Percentiles rank a stretch among this genome's conserved stretches.
phyloP scores from a whole-genome alignment of 2,329 filamentous ascomycete genomes.

The Sarocladiaceae sp. region DNA sequence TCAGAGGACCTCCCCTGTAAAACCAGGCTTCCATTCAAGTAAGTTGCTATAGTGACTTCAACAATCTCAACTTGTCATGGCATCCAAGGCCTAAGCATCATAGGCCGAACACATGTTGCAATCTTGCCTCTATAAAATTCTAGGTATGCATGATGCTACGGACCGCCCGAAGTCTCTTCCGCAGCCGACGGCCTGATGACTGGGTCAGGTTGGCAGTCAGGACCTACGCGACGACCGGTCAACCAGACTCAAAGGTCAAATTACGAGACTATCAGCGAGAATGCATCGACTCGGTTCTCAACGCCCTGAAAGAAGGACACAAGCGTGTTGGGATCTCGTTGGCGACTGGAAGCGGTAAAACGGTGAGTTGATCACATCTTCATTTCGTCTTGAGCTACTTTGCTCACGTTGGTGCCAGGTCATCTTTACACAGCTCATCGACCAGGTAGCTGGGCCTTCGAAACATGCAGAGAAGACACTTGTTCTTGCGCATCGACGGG shows the following conservation, averaged over 20 bases:
- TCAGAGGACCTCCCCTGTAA: neutral
- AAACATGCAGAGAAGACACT: conserved; percentile 63
- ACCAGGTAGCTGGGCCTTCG: conserved; percentile 54
- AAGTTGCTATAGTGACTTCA: too few species aligned
- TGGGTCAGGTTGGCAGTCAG: conserved; percentile 10
- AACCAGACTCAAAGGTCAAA: conserved; percentile 33
- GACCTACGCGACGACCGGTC: conserved; percentile 17
- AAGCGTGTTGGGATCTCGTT: conserved; percentile 78
- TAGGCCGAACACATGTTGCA: too few species aligned
- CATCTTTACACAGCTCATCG: conserved; percentile 93
- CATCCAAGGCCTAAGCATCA: too few species aligned
- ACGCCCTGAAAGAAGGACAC: conserved; percentile 62
- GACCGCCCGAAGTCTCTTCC: conserved; percentile 1
- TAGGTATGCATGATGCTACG: conserved; percentile 5
- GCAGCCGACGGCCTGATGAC: conserved; percentile 7
- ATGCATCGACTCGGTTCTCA: conserved; percentile 76
- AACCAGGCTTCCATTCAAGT: too few species aligned
- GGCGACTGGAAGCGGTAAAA: conserved; percentile 86
- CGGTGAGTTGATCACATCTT: conserved; percentile 41
- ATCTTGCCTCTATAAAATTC: too few species aligned
- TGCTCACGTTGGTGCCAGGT: conserved; percentile 45
- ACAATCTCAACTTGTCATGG: too few species aligned
- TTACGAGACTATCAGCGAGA: conserved; percentile 86
- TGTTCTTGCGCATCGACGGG: conserved; percentile 85
- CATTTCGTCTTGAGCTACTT: neutral